phyloP scores from a whole-genome alignment of 2,329 filamentous ascomycete genomes.

The Magnaporthiopsis incrustans region DNA sequence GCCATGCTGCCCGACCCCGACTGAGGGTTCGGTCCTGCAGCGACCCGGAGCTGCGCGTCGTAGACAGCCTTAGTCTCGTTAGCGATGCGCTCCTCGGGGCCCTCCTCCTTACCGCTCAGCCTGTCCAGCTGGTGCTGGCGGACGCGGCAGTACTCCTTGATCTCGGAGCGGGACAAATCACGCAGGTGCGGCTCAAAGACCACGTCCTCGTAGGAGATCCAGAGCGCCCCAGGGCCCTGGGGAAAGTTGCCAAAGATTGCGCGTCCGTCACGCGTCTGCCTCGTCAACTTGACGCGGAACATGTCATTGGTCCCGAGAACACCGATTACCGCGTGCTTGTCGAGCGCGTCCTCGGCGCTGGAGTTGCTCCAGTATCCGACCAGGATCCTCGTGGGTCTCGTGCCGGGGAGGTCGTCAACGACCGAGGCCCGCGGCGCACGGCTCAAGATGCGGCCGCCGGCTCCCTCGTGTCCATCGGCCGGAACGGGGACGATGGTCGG shows the following conservation, averaged over 20 bases:
- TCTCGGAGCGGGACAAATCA: conserved; percentile 42
- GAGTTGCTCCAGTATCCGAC: conserved; percentile 54
- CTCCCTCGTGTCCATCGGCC: neutral
- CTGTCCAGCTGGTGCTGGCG: conserved; percentile 49
- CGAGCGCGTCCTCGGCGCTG: conserved; percentile 31
- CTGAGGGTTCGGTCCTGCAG: conserved; percentile 9
- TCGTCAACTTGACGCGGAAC: conserved; percentile 55
- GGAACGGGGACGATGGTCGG: conserved; percentile 3
- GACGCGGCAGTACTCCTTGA: conserved; percentile 57
- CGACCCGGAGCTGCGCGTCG: conserved; percentile 33
- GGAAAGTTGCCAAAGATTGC: conserved; percentile 54
- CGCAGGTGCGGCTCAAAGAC: conserved; percentile 48
- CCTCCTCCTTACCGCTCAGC: conserved; percentile 32
- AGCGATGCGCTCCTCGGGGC: conserved; percentile 32
- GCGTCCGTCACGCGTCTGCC: conserved; percentile 52
- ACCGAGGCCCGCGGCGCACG: conserved; percentile 7
- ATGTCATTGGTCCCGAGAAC: conserved; percentile 56
- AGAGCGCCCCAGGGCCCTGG: conserved; percentile 48
- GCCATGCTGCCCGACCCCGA: conserved; percentile 5
- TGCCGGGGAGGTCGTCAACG: conserved; percentile 39
- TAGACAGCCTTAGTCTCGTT: conserved; percentile 46
- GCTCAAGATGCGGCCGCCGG: neutral
- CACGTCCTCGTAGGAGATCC: conserved; percentile 56
- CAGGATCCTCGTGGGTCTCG: conserved; percentile 48
- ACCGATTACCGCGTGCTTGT: conserved; percentile 56